phyloP scores from a whole-genome alignment of 306 rosid genomes.

The Herpetospermum pedunculosum region DNA sequence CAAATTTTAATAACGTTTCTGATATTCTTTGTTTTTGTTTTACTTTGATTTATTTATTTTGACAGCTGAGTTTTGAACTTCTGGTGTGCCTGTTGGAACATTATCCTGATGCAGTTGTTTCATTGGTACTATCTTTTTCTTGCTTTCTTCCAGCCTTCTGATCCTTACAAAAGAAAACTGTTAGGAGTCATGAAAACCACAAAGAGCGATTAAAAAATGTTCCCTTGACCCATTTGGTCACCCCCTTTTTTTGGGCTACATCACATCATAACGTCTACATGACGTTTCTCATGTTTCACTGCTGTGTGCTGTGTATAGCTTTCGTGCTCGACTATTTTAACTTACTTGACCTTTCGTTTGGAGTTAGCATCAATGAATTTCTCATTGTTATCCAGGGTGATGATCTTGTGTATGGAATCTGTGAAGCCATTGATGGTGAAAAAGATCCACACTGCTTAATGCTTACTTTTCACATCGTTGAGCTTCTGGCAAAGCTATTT shows the following conservation, averaged over 20 bases:
- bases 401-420: constrained; percentile 54
- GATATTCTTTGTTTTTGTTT: not conserved
- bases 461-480: constrained; percentile 55
- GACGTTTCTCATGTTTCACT: not conserved
- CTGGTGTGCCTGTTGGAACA: constrained; percentile 54
- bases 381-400: constrained; percentile 55
- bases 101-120: constrained; percentile 42
- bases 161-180: no score
- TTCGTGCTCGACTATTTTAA: not conserved
- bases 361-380: constrained; percentile 6
- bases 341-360: not conserved
- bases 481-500: constrained; percentile 42
- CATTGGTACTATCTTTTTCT: constrained; percentile 45
- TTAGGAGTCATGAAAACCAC: constrained; percentile 2
- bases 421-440: constrained; percentile 80
- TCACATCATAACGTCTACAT: not conserved
- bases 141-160: constrained; percentile 19
- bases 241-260: not conserved
- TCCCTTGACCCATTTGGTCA: constrained; percentile 1
- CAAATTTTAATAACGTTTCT: not conserved
- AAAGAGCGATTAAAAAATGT: not conserved
- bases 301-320: not conserved
- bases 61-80: constrained; percentile 91
- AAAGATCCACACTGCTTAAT: constrained; percentile 87
- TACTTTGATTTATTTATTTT: constrained; percentile 16